Evolutionary conservation across 2,329 filamentous ascomycete species (phyloP).

Genomic region (Zasmidium angulare): DNA sequence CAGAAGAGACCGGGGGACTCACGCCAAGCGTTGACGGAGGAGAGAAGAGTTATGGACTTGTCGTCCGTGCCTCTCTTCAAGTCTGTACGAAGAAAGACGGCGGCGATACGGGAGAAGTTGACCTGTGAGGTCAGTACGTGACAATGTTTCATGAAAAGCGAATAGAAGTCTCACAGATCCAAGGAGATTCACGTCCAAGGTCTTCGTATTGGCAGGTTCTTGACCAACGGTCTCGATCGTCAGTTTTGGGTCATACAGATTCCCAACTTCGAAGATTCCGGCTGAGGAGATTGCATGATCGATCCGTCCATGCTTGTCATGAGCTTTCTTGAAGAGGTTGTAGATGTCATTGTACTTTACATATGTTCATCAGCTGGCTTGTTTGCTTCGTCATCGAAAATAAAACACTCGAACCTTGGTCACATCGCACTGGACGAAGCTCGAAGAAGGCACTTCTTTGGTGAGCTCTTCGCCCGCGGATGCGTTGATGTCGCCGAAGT

Average conservation of each 20-base stretch:
- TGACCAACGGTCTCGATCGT: slow-evolving; percentile 44
- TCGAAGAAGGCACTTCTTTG: slow-evolving; percentile 14
- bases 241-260: slow-evolving; percentile 48
- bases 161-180: slow-evolving; percentile 32
- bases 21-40: slow-evolving; percentile 51
- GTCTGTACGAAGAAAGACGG: slow-evolving; percentile 50
- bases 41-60: slow-evolving; percentile 45
- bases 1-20: slow-evolving; percentile 49
- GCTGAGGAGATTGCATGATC: slow-evolving; percentile 53
- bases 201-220: slow-evolving; percentile 37
- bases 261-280: slow-evolving; percentile 45
- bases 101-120: slow-evolving; percentile 48
- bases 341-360: slow-evolving; percentile 50
- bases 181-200: slow-evolving; percentile 49
- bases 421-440: slow-evolving; percentile 48
- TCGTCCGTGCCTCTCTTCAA: slow-evolving; percentile 30
- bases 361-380: too few relatives aligned
- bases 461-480: slow-evolving; percentile 11
- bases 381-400: too few relatives aligned
- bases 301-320: slow-evolving; percentile 46
- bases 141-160: neutral
- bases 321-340: slow-evolving; percentile 48
- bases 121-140: neutral
- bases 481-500: slow-evolving; percentile 43
- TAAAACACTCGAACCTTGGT: too few relatives aligned